Evolutionary conservation across 1,139 yeast species (phyloP).

Genomic region (Saccharomycopsis crataegensis): DNA sequence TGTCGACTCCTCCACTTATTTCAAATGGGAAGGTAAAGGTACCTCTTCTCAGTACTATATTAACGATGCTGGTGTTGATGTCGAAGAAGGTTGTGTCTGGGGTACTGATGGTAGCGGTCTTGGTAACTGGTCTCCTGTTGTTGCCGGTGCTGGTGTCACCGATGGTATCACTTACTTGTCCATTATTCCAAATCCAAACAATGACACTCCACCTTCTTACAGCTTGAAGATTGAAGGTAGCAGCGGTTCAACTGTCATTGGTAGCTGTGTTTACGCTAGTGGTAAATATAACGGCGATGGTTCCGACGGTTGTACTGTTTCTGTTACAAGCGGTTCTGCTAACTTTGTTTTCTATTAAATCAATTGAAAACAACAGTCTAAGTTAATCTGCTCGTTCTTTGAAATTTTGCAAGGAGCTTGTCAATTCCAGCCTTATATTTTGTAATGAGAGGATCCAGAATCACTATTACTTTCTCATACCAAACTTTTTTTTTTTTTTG

Average conservation of each 20-base stretch:
- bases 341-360: slow-evolving; percentile 52
- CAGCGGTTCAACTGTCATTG: slow-evolving; percentile 43
- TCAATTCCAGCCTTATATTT: background rate
- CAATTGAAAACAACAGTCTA: background rate
- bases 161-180: slow-evolving; percentile 62
- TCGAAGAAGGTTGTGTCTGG: slow-evolving; percentile 73
- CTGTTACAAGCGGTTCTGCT: slow-evolving; percentile 60
- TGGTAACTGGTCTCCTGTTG: slow-evolving; percentile 84
- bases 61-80: slow-evolving; percentile 71
- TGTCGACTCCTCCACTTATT: slow-evolving; percentile 57
- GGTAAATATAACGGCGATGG: slow-evolving; percentile 60
- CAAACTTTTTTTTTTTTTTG: too few species aligned
- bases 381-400: background rate
- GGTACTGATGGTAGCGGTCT: slow-evolving; percentile 54
- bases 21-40: slow-evolving; percentile 53
- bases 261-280: slow-evolving; percentile 56
- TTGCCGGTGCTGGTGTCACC: slow-evolving; percentile 66
- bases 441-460: background rate
- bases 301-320: slow-evolving; percentile 71
- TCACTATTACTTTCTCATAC: background rate
- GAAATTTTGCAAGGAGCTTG: background rate
- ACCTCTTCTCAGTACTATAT: slow-evolving; percentile 79
- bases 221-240: slow-evolving; percentile 63
- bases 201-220: slow-evolving; percentile 52
- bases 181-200: slow-evolving; percentile 78